Conservation (phyloP, 768 basidiomycete genomes). For the Melanogaster broomeanus region DNA sequence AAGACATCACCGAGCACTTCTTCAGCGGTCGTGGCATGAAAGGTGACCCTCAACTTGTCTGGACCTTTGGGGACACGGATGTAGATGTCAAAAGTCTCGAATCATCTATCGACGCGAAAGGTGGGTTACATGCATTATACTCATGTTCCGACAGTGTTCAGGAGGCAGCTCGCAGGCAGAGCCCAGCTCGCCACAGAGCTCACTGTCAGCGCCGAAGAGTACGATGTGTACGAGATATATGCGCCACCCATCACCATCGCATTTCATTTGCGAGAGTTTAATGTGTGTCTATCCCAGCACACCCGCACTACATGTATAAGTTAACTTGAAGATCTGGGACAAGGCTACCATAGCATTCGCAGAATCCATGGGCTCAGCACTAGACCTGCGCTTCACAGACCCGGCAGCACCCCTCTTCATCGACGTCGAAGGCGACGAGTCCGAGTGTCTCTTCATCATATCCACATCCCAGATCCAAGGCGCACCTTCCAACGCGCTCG, state of each 20-base stretch:
- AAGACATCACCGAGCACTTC: constrained; percentile 83
- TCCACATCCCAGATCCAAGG: constrained; percentile 68
- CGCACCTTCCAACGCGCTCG: constrained; percentile 15
- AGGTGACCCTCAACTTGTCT: constrained; percentile 77
- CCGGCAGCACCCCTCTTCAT: constrained; percentile 76
- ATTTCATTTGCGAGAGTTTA: constrained; percentile 85
- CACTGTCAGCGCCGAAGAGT: constrained; percentile 75
- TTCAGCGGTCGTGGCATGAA: constrained; percentile 61
- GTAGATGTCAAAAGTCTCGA: constrained; percentile 71
- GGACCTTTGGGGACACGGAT: constrained; percentile 73
- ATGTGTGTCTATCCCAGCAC: constrained; percentile 42
- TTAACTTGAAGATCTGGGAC: not conserved
- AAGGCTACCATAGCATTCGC: constrained; percentile 85
- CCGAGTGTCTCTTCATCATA: constrained; percentile 71
- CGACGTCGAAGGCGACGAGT: constrained; percentile 68
- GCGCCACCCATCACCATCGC: constrained; percentile 65
- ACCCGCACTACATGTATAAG: not conserved
- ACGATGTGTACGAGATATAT: constrained; percentile 72
- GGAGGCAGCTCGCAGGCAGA: constrained; percentile 42
- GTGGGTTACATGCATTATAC: constrained; percentile 33
- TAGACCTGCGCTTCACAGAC: constrained; percentile 77
- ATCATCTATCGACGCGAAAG: constrained; percentile 64
- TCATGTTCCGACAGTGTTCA: not conserved
- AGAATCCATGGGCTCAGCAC: constrained; percentile 62
- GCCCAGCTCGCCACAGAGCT: constrained; percentile 75